phyloP scores from a whole-genome alignment of 495 filamentous ascomycete genomes.

The Aspergillus sparsus region DNA sequence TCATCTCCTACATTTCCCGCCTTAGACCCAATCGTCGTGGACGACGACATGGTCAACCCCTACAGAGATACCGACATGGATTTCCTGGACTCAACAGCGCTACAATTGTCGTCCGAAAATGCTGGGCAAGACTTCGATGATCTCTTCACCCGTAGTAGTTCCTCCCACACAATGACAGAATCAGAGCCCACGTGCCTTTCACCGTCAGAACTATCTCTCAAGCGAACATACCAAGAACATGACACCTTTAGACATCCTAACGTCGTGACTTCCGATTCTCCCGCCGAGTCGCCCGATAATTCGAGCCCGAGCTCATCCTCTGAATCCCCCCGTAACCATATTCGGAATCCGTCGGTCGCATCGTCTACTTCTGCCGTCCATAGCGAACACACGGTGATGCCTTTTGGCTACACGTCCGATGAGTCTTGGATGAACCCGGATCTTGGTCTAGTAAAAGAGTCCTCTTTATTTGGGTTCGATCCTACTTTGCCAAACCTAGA shows the following conservation, averaged over 20 bases:
- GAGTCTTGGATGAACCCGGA: conserved; percentile 46
- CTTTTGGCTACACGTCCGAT: conserved; percentile 37
- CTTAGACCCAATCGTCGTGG: conserved; percentile 49
- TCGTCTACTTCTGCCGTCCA: conserved; percentile 45
- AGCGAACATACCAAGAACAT: conserved; percentile 37
- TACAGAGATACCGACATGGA: conserved; percentile 47
- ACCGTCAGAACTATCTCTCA: conserved; percentile 32
- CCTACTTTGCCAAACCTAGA: conserved; percentile 39
- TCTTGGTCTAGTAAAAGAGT: conserved; percentile 41
- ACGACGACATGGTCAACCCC: conserved; percentile 49
- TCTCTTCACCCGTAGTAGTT: conserved; percentile 39
- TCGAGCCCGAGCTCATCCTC: conserved; percentile 49
- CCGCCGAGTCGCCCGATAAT: conserved; percentile 46
- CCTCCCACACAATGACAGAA: conserved; percentile 31
- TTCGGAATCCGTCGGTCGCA: conserved; percentile 42
- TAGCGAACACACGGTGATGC: conserved; percentile 42
- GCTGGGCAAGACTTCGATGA: conserved; percentile 50
- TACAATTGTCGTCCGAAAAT: conserved; percentile 39
- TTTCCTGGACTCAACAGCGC: conserved; percentile 41
- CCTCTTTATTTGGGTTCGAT: conserved; percentile 43
- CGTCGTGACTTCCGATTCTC: conserved; percentile 41
- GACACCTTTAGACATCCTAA: conserved; percentile 40
- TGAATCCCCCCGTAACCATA: conserved; percentile 45
- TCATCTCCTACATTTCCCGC: conserved; percentile 46
- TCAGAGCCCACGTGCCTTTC: conserved; percentile 36